These are phyloP conservation scores for Hemileccinum rubropunctum DNA, from an alignment of 768 basidiomycete species.

Conservation along the genomic window DNA sequence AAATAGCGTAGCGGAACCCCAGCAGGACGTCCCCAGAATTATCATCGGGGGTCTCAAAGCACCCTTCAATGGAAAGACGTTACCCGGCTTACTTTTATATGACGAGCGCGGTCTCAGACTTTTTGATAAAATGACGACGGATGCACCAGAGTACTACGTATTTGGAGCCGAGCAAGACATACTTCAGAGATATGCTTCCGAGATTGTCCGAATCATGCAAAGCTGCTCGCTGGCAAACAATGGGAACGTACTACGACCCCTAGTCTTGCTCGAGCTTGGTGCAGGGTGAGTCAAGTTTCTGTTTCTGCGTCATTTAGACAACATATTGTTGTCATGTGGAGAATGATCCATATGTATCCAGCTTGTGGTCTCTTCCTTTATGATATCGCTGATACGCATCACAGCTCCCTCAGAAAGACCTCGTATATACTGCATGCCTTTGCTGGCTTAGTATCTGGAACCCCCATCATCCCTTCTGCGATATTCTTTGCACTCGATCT, in stretches of 20 bases:
- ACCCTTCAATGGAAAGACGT: conserved; percentile 51
- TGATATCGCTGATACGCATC: conserved; percentile 7
- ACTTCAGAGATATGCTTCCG: conserved; percentile 63
- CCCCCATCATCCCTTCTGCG: conserved; percentile 45
- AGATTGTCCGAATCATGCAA: conserved; percentile 78
- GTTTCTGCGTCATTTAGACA: too few relatives aligned
- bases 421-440: conserved; percentile 77
- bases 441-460: conserved; percentile 49
- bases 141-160: conserved; percentile 82
- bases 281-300: conserved; percentile 67
- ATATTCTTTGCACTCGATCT: conserved; percentile 94
- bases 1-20: not conserved
- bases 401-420: conserved; percentile 84
- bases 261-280: conserved; percentile 84
- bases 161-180: conserved; percentile 88
- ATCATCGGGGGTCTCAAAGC: conserved; percentile 56
- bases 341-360: too few relatives aligned
- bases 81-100: conserved; percentile 86
- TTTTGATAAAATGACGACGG: conserved; percentile 82
- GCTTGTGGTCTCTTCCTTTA: not conserved
- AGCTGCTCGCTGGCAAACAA: conserved; percentile 20
- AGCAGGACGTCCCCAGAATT: conserved; percentile 39
- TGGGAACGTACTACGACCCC: conserved; percentile 33
- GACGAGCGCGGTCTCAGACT: conserved; percentile 81
- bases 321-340: too few relatives aligned